phyloP scores from a whole-genome alignment of 495 filamentous ascomycete genomes.

The Hyphodiscus hymeniophilus region DNA sequence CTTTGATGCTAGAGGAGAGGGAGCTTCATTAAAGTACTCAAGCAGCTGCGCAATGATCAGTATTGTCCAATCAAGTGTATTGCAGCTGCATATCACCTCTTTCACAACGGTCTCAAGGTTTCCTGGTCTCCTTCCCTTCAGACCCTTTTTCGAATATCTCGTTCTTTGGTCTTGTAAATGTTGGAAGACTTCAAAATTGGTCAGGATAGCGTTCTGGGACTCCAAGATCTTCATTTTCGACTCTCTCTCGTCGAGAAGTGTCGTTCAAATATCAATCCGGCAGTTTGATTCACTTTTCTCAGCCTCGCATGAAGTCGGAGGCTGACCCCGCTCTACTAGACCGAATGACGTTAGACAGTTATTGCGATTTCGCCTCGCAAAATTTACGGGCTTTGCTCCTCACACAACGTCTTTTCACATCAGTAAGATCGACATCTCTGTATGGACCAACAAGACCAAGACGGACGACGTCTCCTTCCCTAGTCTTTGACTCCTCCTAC shows the following conservation, averaged over 20 bases:
- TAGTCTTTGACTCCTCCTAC: constrained; percentile 10
- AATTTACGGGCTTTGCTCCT: not conserved
- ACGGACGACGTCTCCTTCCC: constrained; percentile 1
- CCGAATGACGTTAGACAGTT: not conserved
- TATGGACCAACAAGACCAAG: constrained; percentile 13
- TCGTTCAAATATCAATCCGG: no score
- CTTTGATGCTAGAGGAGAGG: constrained; percentile 21
- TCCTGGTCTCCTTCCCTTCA: constrained; percentile 20
- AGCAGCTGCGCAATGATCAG: constrained; percentile 15
- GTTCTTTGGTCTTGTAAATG: constrained; percentile 37
- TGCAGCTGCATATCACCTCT: constrained; percentile 23
- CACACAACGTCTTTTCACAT: not conserved
- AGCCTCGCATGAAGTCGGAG: not conserved
- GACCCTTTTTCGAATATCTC: constrained; percentile 3
- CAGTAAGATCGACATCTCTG: not conserved
- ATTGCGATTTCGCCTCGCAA: not conserved
- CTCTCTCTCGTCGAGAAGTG: no score
- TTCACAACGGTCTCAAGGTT: constrained; percentile 37
- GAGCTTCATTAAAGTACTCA: constrained; percentile 25
- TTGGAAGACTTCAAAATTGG: constrained; percentile 56
- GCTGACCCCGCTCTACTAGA: not conserved
- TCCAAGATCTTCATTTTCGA: constrained; percentile 54
- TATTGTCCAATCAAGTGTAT: not conserved
- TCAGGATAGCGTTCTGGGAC: constrained; percentile 52
- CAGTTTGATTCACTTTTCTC: not conserved